A percentile compares a stretch with the other conserved stretches of the same genome.
These are phyloP conservation scores for Candida wancherniae DNA, from an alignment of 805 yeast genomes.

Conservation along the genomic window DNA sequence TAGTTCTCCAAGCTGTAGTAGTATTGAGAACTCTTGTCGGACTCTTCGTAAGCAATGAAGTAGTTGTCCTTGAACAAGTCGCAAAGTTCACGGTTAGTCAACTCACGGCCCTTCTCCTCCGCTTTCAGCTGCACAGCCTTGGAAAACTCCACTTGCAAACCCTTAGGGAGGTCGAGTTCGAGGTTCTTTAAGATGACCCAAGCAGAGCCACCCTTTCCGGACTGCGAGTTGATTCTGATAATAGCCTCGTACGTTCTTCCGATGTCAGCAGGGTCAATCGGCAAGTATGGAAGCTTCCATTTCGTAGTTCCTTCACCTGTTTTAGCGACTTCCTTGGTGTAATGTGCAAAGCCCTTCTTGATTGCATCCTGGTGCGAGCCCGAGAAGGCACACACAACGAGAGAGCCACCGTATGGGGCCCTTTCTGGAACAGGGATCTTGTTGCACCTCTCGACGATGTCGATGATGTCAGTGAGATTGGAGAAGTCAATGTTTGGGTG, in stretches of 20 bases:
- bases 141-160: constrained; percentile 72
- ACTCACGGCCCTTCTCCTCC: constrained; percentile 68
- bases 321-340: constrained; percentile 36
- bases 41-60: constrained; percentile 35
- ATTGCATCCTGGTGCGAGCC: constrained; percentile 90
- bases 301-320: constrained; percentile 32
- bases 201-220: constrained; percentile 87
- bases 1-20: constrained; percentile 42
- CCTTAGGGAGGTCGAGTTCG: constrained; percentile 78
- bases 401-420: constrained; percentile 79
- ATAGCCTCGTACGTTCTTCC: constrained; percentile 92
- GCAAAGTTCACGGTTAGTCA: constrained; percentile 59
- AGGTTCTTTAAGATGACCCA: constrained; percentile 76
- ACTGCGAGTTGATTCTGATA: constrained; percentile 81
- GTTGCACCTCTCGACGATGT: constrained; percentile 72
- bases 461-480: constrained; percentile 60
- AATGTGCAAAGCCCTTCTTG: constrained; percentile 67
- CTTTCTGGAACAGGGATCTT: constrained; percentile 75
- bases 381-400: constrained; percentile 78
- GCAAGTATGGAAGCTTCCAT: constrained; percentile 79
- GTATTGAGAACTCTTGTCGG: constrained; percentile 15
- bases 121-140: constrained; percentile 65
- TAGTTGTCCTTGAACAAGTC: constrained; percentile 61
- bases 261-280: constrained; percentile 79
- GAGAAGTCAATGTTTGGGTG: constrained; percentile 68